Base-by-base conservation (phyloP, 1,284 basidiomycete genomes). In the Cystobasidium sp. region DNA sequence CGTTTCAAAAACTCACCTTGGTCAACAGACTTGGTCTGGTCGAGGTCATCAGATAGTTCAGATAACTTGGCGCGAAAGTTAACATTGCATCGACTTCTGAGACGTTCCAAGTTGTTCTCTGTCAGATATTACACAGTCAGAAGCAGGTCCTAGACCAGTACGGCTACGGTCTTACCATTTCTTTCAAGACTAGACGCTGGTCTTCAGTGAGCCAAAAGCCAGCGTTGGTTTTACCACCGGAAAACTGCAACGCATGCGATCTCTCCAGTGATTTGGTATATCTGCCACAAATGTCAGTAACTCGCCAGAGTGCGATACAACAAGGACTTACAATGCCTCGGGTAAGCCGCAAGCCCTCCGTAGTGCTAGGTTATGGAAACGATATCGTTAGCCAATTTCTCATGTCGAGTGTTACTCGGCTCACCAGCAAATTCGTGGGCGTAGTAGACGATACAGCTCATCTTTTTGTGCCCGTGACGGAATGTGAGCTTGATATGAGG, bases 31-130 rank as follows among this genome's bases (percentile, higher is more conserved):
- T 61, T 7, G 68, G 68, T 20, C 58, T 24, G 16, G 37, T 46
- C 8, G 68, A 39, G 24, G 22, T 70, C 44, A 52, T 61, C 1
- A 61, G 22, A 37, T 61, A 70, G 31, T 39, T 47, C 43, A 70
- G 31, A 46, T 70, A 70, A 24, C 46, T 61, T 31, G 68, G 68
- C 8, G 55, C 68, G 18, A 62, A 52, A 7, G 55, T 62, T 12
- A 70, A 55, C 68, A 70, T 70, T 20, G 64, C 64, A 53, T 66
- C 64, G 20, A 66, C 64, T 53, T 66, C 64, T 7, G 64, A 66
- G 7, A 66, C 64, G 31, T 66, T 66, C 64, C 64, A 66, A 49
- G 49, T 66, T n/a, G 64, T 66, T 14, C 64, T 47, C 64, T 66
- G 37, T 6, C 9, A 41, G 18, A n/a, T 18, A 5, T 31, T 9